phyloP scores from a whole-genome alignment of 2,329 filamentous ascomycete genomes.

The Xylaria arbuscula region DNA sequence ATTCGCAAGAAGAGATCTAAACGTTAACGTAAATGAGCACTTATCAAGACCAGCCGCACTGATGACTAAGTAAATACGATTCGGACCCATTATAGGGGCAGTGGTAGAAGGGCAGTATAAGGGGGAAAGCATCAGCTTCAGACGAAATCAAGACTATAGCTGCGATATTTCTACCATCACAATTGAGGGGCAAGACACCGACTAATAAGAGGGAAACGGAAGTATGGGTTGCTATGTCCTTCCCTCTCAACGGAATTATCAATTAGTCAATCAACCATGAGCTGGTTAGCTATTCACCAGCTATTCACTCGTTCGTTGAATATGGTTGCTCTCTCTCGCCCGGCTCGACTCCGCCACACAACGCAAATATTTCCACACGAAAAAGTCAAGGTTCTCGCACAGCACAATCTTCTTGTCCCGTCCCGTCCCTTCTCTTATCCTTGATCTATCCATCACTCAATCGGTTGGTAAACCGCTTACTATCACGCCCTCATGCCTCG shows the following conservation, averaged over 20 bases:
- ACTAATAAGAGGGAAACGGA: too few relatives aligned
- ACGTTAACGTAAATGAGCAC: too few relatives aligned
- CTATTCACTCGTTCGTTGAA: background rate
- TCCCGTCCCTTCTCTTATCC: background rate
- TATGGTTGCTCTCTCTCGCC: background rate
- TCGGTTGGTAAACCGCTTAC: background rate
- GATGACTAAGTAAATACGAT: too few relatives aligned
- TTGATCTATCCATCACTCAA: constrained; percentile 8
- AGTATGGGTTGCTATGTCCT: too few relatives aligned
- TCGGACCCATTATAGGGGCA: too few relatives aligned
- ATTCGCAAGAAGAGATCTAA: too few relatives aligned
- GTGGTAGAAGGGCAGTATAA: too few relatives aligned
- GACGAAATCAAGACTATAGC: background rate
- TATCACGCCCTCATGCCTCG: background rate
- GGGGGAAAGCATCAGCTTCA: too few relatives aligned
- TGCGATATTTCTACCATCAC: background rate
- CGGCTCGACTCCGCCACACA: background rate
- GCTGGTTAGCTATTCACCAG: background rate
- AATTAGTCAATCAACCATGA: constrained; percentile 4
- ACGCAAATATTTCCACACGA: background rate
- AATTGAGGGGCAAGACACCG: background rate
- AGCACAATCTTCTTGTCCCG: constrained; percentile 1
- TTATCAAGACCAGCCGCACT: too few relatives aligned
- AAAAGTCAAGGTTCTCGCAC: too few relatives aligned
- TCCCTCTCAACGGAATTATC: constrained; percentile 1